These are phyloP conservation scores for Terfezia boudieri DNA, from an alignment of 495 filamentous ascomycete species.

Conservation along the genomic window DNA sequence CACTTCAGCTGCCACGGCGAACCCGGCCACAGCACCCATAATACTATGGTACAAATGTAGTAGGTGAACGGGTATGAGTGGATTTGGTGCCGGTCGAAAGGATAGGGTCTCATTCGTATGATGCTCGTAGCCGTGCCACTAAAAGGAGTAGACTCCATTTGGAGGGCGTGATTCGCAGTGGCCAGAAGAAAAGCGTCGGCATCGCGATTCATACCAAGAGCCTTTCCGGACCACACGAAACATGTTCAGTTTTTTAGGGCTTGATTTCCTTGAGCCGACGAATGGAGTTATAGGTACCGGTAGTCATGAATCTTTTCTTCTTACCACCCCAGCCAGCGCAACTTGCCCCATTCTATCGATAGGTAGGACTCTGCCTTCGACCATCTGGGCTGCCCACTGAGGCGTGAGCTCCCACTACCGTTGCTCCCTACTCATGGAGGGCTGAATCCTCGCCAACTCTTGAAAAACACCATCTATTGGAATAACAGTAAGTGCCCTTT, in stretches of 20 bases:
- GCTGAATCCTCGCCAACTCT: not conserved
- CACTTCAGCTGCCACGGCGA: no score
- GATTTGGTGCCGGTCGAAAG: not conserved
- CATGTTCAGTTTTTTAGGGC: conserved; percentile 25
- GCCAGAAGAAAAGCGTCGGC: conserved; percentile 47
- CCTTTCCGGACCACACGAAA: conserved; percentile 48
- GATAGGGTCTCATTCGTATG: not conserved
- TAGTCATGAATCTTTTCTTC: no score
- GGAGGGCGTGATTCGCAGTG: conserved; percentile 23
- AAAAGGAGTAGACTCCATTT: not conserved
- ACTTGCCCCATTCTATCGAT: no score
- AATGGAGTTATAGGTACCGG: no score
- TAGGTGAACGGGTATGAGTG: not conserved
- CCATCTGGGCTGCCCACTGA: no score
- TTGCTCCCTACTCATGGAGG: not conserved
- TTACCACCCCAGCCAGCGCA: no score
- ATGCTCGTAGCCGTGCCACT: not conserved
- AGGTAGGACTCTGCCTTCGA: no score
- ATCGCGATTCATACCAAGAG: conserved; percentile 46
- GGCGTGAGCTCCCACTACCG: not conserved
- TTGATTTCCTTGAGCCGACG: no score
- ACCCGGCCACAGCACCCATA: no score
- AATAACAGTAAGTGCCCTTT: not conserved
- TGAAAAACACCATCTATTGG: not conserved
- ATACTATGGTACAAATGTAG: not conserved